phyloP scores from a whole-genome alignment of 192 early-diverging fungal genomes.

The Entrophospora sp. region DNA sequence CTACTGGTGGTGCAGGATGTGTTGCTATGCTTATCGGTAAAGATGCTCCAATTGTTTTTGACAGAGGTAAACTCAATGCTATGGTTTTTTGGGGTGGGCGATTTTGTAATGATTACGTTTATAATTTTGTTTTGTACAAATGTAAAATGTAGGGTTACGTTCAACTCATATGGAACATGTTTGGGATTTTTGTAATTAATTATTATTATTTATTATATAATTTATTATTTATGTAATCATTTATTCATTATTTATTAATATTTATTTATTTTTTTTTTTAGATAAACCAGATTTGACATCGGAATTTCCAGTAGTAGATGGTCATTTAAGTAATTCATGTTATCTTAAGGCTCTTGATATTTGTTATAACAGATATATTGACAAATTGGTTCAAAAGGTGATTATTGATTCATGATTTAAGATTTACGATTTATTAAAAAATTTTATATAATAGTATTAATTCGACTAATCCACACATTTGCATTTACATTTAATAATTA shows the following conservation, averaged over 20 bases:
- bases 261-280: not conserved
- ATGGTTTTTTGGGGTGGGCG: no score
- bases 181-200: constrained; percentile 95
- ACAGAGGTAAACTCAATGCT: constrained; percentile 60
- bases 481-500: not conserved
- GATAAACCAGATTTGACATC: constrained; percentile 95
- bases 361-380: constrained; percentile 77
- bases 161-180: constrained; percentile 93
- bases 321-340: constrained; percentile 85
- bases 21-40: constrained; percentile 88
- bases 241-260: not conserved
- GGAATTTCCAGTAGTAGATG: constrained; percentile 97
- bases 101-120: no score
- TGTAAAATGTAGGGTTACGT: constrained; percentile 68
- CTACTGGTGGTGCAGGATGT: constrained; percentile 89
- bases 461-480: not conserved
- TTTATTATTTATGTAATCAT: no score
- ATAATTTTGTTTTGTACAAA: no score
- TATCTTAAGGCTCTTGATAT: constrained; percentile 87
- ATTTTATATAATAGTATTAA: not conserved
- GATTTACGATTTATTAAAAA: not conserved
- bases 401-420: constrained; percentile 17
- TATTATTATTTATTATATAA: no score
- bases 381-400: constrained; percentile 44
- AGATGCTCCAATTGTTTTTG: constrained; percentile 89